A percentile compares a stretch with the other conserved stretches of the same genome.
Evolutionary conservation across 1,284 basidiomycete genomes (phyloP).

Genomic region (Exobasidium rhododendri): DNA sequence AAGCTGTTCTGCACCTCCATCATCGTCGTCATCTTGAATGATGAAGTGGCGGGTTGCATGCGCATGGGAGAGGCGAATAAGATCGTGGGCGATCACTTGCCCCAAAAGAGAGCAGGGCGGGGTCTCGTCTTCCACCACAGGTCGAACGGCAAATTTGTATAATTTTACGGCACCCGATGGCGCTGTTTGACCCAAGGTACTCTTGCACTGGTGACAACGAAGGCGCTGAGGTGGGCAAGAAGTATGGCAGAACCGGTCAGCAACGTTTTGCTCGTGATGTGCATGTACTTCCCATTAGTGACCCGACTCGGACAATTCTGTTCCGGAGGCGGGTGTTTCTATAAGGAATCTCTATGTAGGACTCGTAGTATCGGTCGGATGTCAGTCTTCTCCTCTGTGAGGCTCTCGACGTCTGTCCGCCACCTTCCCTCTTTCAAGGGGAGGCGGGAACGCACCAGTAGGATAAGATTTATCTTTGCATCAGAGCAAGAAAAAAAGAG

Average conservation of each 20-base stretch:
- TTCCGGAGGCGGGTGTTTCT: background rate
- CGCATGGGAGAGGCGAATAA: conserved; percentile 11
- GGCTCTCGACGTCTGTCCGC: background rate
- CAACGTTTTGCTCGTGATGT: background rate
- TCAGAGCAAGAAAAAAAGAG: background rate
- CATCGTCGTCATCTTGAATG: conserved; percentile 1
- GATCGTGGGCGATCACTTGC: conserved; percentile 6
- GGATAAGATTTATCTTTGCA: background rate
- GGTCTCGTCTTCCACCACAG: background rate
- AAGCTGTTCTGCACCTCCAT: background rate
- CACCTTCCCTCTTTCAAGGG: background rate
- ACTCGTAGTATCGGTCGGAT: conserved; percentile 13
- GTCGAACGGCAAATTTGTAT: conserved; percentile 1
- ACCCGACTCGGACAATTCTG: background rate
- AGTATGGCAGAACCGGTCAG: too few relatives aligned
- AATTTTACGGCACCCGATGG: background rate
- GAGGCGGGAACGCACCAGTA: background rate
- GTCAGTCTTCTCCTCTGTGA: conserved; percentile 4
- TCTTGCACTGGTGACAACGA: background rate
- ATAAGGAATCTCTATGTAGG: conserved; percentile 1
- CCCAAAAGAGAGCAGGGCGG: background rate
- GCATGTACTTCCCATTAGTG: background rate
- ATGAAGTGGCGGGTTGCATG: conserved; percentile 17
- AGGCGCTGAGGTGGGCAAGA: background rate
- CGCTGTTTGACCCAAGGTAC: background rate